phyloP scores from a whole-genome alignment of 306 rosid genomes.

The Crataegus laevigata region DNA sequence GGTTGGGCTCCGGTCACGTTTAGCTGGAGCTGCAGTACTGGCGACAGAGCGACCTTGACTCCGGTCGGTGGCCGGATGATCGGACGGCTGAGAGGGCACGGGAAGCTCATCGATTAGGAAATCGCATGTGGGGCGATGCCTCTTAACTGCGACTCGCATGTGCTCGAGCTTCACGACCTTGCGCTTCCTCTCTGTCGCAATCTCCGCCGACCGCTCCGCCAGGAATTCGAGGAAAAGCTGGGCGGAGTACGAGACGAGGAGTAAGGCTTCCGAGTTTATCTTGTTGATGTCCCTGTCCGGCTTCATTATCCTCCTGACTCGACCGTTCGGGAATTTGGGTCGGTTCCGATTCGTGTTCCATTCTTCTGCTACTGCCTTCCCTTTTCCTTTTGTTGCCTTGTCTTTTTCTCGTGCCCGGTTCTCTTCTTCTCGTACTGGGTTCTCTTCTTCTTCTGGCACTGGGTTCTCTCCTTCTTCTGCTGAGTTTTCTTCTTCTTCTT shows the following conservation, averaged over 20 bases:
- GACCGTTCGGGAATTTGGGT: conserved; percentile 51
- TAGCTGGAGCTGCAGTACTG: conserved; percentile 19
- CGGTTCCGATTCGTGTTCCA: conserved; percentile 7
- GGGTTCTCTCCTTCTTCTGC: conserved; percentile 25
- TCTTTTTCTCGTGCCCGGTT: background rate
- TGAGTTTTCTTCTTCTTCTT: background rate
- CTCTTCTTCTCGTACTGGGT: background rate
- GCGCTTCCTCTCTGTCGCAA: conserved; percentile 63
- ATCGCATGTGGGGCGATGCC: conserved; percentile 64
- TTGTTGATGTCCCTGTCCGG: conserved; percentile 56
- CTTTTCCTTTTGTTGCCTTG: background rate
- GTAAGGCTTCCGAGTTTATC: conserved; percentile 66
- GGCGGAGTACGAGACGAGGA: conserved; percentile 60
- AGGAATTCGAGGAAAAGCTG: conserved; percentile 68
- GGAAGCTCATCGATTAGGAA: conserved; percentile 84
- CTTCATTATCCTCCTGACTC: conserved; percentile 80
- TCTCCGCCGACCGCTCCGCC: conserved; percentile 61
- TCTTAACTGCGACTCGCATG: conserved; percentile 53
- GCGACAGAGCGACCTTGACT: conserved; percentile 22
- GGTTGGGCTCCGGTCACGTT: conserved; percentile 15
- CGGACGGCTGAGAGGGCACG: conserved; percentile 28
- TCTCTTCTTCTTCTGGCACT: conserved; percentile 21
- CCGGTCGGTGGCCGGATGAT: conserved; percentile 21
- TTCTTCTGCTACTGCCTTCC: conserved; percentile 32
- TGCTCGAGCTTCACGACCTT: conserved; percentile 75